Base-by-base conservation (phyloP, 202 grass and related monocot genomes). In the Schoenoplectus tabernaemontani region DNA sequence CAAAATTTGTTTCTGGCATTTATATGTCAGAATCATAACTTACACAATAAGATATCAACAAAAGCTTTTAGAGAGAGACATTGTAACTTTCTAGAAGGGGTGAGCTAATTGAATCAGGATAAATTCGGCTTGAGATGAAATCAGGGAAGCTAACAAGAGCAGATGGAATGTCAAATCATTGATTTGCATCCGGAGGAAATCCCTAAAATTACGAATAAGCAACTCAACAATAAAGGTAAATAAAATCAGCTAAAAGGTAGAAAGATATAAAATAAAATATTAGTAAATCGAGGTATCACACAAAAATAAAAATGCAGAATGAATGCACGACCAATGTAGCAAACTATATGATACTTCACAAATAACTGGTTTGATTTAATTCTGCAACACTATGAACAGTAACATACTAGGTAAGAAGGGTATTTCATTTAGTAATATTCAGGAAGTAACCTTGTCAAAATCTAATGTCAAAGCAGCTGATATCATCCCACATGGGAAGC, bases 121-220 rank as follows among this genome's bases (percentile, higher is more conserved):
- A 99, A 62, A 62, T 91, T 91, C 90, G 71, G 83, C 83, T 90
- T 85, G 89, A 91, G 47, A 78, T 83, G 8, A 95, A 92, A 84
- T 95, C 88, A 54, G 96, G 91, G 88, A 98, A 98, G 59, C 82
- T 98, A 82, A 98, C 78, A 60, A 95, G 86, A 77, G 91, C 96
- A 85, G 96, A 95, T 76, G 96, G 91, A 89, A 98, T 98, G 85
- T 95, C 96, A 82, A 98, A 98, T 81, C 96, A 91, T 87, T 98
- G 96, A 92, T 98, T 98, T 80, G 96, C 96, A 91, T 98, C 96
- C 44, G 96, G 96, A 87, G 96, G 96, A 83, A 98, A 98, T 13
- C 96, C 96, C 96, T 98, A 87, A 59, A 93, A 90, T 71, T 68
- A 77, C 5, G 56, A 76, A 59, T 60, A 69, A 26, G 51, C 57